phyloP scores from a whole-genome alignment of 148 eudicot genomes.

The Chenopodium berlandieri region DNA sequence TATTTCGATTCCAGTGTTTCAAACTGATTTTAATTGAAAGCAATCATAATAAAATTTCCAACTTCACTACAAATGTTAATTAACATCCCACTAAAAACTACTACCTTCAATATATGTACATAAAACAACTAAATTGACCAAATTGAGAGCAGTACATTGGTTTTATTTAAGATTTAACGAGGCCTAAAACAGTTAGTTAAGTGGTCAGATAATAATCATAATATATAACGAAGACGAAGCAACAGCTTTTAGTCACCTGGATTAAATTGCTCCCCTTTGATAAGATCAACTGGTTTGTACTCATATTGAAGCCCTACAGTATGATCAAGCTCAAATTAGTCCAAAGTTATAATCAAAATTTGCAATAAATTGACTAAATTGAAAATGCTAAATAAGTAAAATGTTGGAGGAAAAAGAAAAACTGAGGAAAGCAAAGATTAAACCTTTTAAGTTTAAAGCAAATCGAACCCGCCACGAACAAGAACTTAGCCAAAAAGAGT shows the following conservation, averaged over 20 bases:
- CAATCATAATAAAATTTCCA: no score
- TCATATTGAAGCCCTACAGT: conserved; percentile 39
- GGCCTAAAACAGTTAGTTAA: background rate
- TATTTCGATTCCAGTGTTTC: no score
- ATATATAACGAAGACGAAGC: background rate
- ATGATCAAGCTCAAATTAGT: background rate
- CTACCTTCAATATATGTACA: background rate
- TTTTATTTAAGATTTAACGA: background rate
- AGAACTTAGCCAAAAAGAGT: conserved; percentile 66
- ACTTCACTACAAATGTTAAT: no score
- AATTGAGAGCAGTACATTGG: background rate
- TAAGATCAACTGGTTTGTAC: conserved; percentile 43
- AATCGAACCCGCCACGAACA: conserved; percentile 70
- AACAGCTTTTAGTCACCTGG: conserved; percentile 28
- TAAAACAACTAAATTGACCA: background rate
- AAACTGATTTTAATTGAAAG: no score
- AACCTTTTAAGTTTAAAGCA: conserved; percentile 63
- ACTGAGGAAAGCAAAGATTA: background rate
- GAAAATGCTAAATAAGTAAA: background rate
- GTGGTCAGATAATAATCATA: background rate
- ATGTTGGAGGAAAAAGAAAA: background rate
- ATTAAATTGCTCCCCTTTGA: conserved; percentile 41
- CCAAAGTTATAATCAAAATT: background rate
- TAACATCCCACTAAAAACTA: no score
- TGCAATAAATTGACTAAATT: background rate